phyloP scores from a whole-genome alignment of 495 filamentous ascomycete genomes.

The Cudoniella acicularis region DNA sequence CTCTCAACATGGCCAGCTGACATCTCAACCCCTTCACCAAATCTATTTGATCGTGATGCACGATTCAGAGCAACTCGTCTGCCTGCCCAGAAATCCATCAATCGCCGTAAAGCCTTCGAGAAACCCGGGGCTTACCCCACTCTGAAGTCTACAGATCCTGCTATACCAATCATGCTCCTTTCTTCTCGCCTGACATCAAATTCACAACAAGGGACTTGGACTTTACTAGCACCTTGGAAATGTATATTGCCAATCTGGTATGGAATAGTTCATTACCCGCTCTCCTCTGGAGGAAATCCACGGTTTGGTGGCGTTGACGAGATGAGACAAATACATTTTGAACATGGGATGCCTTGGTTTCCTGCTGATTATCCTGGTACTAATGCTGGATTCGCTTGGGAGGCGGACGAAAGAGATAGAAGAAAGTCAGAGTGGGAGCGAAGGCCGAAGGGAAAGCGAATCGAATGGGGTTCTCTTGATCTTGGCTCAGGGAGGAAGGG shows the following conservation, averaged over 20 bases:
- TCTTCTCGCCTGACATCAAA: conserved; percentile 48
- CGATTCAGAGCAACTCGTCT: conserved; percentile 58
- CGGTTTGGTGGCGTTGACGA: conserved; percentile 82
- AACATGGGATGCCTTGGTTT: conserved; percentile 77
- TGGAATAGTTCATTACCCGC: conserved; percentile 76
- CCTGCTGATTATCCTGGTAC: conserved; percentile 86
- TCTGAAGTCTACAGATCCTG: conserved; percentile 64
- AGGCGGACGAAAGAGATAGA: conserved; percentile 57
- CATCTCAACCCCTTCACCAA: conserved; percentile 43
- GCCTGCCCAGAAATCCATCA: conserved; percentile 80
- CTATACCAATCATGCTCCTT: conserved; percentile 74
- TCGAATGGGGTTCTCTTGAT: conserved; percentile 72
- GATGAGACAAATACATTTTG: conserved; percentile 75
- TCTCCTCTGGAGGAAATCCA: conserved; percentile 73
- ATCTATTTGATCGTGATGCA: conserved; percentile 64
- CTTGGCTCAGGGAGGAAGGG: conserved; percentile 72
- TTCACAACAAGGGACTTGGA: conserved; percentile 70
- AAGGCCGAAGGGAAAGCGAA: conserved; percentile 76
- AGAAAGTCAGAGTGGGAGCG: conserved; percentile 69
- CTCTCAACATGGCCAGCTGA: conserved; percentile 73
- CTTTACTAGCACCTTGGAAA: conserved; percentile 85
- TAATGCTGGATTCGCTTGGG: conserved; percentile 74
- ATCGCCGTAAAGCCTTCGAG: conserved; percentile 71
- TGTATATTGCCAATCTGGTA: conserved; percentile 87
- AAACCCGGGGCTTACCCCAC: conserved; percentile 60